These are phyloP conservation scores for Eutrema yunnanense DNA, from an alignment of 345 rosid genomes.

Conservation along the genomic window DNA sequence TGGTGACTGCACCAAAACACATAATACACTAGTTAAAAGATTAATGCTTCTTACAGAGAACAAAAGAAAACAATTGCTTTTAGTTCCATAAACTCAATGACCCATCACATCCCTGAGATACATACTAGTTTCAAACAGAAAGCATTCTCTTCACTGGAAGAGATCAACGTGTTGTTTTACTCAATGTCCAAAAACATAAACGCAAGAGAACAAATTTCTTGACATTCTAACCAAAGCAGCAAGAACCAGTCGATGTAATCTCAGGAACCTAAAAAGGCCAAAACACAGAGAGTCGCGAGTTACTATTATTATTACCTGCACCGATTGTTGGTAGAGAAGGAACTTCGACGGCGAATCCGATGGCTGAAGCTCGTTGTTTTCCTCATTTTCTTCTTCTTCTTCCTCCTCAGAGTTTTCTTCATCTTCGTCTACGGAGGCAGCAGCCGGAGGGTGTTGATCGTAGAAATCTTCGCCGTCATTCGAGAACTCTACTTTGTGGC, in stretches of 20 bases:
- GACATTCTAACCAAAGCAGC: background rate
- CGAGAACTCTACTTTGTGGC: slow-evolving; percentile 29
- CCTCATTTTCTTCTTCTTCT: slow-evolving; percentile 27
- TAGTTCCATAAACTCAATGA: background rate
- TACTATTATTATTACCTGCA: slow-evolving; percentile 41
- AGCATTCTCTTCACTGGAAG: background rate
- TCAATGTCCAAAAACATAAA: too few relatives aligned
- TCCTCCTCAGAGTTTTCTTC: slow-evolving; percentile 34
- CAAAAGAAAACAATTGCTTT: background rate
- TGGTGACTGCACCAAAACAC: slow-evolving; percentile 63
- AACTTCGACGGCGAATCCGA: slow-evolving; percentile 62
- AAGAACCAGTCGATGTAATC: background rate
- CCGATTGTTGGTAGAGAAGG: slow-evolving; percentile 78
- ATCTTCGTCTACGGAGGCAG: slow-evolving; percentile 18
- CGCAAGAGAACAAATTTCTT: background rate
- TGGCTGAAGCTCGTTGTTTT: slow-evolving; percentile 29
- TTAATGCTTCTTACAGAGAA: background rate
- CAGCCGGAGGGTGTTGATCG: slow-evolving; percentile 22
- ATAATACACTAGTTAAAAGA: background rate
- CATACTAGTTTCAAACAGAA: background rate
- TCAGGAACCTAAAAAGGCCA: background rate
- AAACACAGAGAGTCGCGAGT: background rate
- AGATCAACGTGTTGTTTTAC: too few relatives aligned
- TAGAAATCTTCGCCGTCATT: slow-evolving; percentile 39
- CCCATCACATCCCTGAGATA: background rate